Conservation (phyloP, 352 stramenopile genomes). For the Pythium brachiatum region DNA sequence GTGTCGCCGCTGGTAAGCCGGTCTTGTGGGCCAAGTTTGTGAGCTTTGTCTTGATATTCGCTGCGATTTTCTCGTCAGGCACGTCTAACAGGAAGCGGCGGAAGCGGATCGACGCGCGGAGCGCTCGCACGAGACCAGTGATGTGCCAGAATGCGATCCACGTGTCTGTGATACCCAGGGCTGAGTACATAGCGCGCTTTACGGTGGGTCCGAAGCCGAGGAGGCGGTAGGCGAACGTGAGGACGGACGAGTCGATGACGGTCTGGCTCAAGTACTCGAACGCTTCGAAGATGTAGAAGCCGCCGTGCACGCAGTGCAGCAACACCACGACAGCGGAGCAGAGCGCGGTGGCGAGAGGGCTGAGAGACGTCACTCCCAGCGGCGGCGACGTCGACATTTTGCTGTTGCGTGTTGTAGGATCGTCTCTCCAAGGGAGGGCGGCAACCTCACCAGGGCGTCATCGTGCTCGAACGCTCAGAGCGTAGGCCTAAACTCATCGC, state of each 20-base stretch:
- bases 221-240: slow-evolving; percentile 4
- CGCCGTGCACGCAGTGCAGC: slow-evolving; percentile 5
- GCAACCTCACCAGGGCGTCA: too few species aligned
- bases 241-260: not conserved
- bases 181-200: not conserved
- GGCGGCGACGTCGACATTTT: not conserved
- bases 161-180: not conserved
- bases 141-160: slow-evolving; percentile 9
- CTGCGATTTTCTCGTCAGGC: not conserved
- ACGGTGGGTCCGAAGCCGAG: slow-evolving; percentile 1
- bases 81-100: slow-evolving; percentile 9
- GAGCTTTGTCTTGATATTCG: slow-evolving; percentile 5
- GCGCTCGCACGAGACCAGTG: not conserved
- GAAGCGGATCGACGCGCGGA: slow-evolving; percentile 5
- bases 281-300: slow-evolving; percentile 12
- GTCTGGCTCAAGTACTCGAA: slow-evolving; percentile 2
- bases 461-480: too few species aligned
- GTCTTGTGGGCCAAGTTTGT: not conserved
- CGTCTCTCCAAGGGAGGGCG: too few species aligned
- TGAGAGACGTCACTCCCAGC: not conserved
- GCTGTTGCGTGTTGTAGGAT: too few species aligned
- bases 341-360: not conserved
- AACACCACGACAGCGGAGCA: slow-evolving; percentile 3
- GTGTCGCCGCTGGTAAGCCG: not conserved
- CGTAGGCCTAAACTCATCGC: too few species aligned